Evolutionary conservation across 805 yeast genomes (phyloP).

Genomic region (Cyberlindnera mycetangii): DNA sequence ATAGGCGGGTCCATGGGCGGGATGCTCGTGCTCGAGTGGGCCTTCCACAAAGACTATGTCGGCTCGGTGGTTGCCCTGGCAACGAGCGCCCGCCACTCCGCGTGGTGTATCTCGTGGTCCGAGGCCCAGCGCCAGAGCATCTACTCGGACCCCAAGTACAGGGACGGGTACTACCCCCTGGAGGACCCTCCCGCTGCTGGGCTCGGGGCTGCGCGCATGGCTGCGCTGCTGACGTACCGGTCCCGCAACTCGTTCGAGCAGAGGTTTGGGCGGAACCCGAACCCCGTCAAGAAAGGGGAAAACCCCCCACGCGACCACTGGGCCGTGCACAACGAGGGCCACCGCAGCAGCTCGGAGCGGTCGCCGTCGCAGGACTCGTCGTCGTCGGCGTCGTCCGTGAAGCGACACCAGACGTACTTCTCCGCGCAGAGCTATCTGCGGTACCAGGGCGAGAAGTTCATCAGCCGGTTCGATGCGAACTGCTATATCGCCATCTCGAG

Average conservation of each 20-base stretch:
- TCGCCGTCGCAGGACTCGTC: conserved; percentile 31
- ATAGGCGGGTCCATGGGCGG: conserved; percentile 99
- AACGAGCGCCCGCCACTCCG: conserved; percentile 90
- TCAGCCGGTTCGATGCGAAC: conserved; percentile 89
- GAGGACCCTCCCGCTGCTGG: conserved; percentile 85
- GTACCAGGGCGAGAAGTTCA: conserved; percentile 91
- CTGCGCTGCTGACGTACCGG: conserved; percentile 89
- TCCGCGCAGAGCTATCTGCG: conserved; percentile 94
- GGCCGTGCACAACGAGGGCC: conserved; percentile 88
- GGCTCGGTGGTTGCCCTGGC: conserved; percentile 78
- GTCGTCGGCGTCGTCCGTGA: conserved; percentile 26
- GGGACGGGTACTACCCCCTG: conserved; percentile 80
- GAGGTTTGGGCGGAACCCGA: conserved; percentile 83
- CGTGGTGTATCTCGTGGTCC: conserved; percentile 99
- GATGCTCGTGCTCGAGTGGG: conserved; percentile 89
- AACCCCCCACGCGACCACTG: conserved; percentile 48
- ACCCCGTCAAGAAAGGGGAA: conserved; percentile 24
- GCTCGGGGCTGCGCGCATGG: conserved; percentile 94
- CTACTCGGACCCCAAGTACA: conserved; percentile 90
- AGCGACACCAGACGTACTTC: conserved; percentile 55
- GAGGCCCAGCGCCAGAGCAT: conserved; percentile 97
- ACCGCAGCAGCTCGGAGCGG: conserved; percentile 27
- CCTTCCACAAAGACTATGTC: conserved; percentile 67
- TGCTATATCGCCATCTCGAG: conserved; percentile 93
- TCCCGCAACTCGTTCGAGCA: conserved; percentile 89